Percentiles rank a stretch among this genome's conserved stretches.
Conservation (phyloP, 176 grass and related monocot species). For the Oryza glumipatula region DNA sequence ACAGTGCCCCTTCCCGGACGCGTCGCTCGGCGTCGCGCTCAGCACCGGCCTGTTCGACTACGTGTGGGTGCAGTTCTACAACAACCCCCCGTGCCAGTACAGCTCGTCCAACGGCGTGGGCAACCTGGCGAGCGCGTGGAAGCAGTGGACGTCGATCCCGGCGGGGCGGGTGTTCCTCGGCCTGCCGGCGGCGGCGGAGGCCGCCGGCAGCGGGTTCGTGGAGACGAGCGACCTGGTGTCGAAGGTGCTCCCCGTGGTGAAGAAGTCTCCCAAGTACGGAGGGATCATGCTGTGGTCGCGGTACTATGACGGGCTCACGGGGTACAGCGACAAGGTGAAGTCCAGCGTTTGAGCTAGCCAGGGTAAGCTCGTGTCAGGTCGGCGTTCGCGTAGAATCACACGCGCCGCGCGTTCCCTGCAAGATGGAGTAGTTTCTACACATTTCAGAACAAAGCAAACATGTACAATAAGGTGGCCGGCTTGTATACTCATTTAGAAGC, state of each 20-base stretch:
- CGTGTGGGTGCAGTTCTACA: constrained; percentile 97
- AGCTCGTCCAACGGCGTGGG: constrained; percentile 20
- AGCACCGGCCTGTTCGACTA: constrained; percentile 68
- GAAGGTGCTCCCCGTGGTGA: constrained; percentile 57
- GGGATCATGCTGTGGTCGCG: constrained; percentile 84
- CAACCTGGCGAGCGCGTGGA: constrained; percentile 52
- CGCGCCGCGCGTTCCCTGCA: background rate
- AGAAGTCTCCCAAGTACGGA: constrained; percentile 63
- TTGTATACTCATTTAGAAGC: background rate
- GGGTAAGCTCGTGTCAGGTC: background rate
- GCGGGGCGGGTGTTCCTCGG: constrained; percentile 57
- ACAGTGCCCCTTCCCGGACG: constrained; percentile 81
- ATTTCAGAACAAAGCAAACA: background rate
- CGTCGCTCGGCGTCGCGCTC: constrained; percentile 57
- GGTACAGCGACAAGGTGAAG: constrained; percentile 60
- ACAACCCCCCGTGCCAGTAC: constrained; percentile 73
- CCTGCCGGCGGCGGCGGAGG: constrained; percentile 59
- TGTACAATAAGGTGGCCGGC: background rate
- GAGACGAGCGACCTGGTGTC: constrained; percentile 35
- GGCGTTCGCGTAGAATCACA: background rate
- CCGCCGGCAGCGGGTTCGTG: constrained; percentile 72
- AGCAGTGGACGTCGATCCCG: constrained; percentile 52
- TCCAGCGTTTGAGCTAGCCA: constrained; percentile 30
- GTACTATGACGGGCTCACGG: constrained; percentile 63
- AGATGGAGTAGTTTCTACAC: background rate